phyloP scores from a whole-genome alignment of 2,329 filamentous ascomycete species.

The Lachnellula occidentalis region DNA sequence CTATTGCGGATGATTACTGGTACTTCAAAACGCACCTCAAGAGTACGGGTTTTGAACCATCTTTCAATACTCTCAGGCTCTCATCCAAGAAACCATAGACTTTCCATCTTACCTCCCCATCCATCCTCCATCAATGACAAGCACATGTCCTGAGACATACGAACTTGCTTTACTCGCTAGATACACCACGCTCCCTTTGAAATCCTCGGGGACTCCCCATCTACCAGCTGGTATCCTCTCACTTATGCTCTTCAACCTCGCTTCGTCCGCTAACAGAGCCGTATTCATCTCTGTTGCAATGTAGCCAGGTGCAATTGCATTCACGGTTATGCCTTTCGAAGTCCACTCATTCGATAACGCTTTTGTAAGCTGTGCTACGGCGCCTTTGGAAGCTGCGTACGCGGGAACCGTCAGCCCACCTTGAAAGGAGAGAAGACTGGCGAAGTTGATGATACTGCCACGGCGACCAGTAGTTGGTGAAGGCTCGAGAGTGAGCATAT shows the following conservation, averaged over 20 bases:
- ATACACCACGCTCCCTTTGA: constrained; percentile 76
- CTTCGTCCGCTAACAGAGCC: constrained; percentile 68
- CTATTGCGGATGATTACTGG: too few species aligned
- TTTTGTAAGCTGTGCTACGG: constrained; percentile 61
- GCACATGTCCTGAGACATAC: constrained; percentile 76
- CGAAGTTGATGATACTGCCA: constrained; percentile 79
- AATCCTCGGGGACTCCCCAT: constrained; percentile 82
- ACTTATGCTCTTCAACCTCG: constrained; percentile 66
- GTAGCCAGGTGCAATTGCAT: constrained; percentile 85
- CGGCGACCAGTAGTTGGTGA: constrained; percentile 70
- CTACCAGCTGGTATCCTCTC: constrained; percentile 76
- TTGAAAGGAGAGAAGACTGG: constrained; percentile 81
- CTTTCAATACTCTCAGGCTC: too few species aligned
- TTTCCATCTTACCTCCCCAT: constrained; percentile 62
- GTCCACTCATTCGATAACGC: constrained; percentile 84
- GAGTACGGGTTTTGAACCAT: too few species aligned
- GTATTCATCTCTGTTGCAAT: constrained; percentile 93
- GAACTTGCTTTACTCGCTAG: constrained; percentile 69
- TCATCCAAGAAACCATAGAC: too few species aligned
- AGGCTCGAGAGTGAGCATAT: constrained; percentile 58
- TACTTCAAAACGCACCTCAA: too few species aligned
- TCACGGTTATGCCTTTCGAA: constrained; percentile 72
- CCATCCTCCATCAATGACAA: constrained; percentile 88
- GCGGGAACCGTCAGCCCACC: constrained; percentile 85
- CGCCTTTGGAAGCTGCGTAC: constrained; percentile 82